Conservation (phyloP, 768 basidiomycete species). For the Tephrocybe sp. region DNA sequence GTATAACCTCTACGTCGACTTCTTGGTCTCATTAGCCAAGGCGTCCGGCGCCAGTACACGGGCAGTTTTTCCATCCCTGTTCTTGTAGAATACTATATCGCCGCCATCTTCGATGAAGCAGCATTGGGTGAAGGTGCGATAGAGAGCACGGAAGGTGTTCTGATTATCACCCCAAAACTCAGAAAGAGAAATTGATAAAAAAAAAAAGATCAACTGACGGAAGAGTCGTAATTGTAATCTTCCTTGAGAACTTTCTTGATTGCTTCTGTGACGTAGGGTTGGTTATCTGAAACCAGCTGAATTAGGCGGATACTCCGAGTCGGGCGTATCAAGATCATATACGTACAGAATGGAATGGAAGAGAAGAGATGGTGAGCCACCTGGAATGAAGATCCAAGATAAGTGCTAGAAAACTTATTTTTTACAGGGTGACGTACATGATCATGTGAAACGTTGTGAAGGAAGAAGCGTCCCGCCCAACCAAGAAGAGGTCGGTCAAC, state of each 20-base stretch:
- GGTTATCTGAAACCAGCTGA: conserved; percentile 41
- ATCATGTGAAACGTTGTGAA: conserved; percentile 53
- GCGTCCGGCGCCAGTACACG: conserved; percentile 29
- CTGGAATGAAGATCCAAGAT: conserved; percentile 20
- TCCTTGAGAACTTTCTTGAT: conserved; percentile 52
- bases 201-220: conserved; percentile 31
- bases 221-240: conserved; percentile 61
- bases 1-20: neutral
- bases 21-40: conserved; percentile 12
- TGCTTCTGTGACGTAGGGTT: conserved; percentile 51
- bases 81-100: conserved; percentile 60
- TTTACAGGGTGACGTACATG: conserved; percentile 28
- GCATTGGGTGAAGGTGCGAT: conserved; percentile 58
- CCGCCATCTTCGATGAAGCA: conserved; percentile 64
- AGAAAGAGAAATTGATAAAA: neutral
- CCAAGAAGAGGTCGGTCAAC: conserved; percentile 61
- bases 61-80: conserved; percentile 40
- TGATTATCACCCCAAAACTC: conserved; percentile 15
- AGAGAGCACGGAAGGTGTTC: conserved; percentile 59
- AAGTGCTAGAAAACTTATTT: neutral
- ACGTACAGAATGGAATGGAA: conserved; percentile 50
- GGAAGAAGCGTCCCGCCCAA: conserved; percentile 60
- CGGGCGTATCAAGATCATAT: neutral
- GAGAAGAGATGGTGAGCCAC: conserved; percentile 63
- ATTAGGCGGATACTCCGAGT: neutral